Conservation (phyloP, 352 stramenopile species). For the Elongisporangium anandrum region DNA sequence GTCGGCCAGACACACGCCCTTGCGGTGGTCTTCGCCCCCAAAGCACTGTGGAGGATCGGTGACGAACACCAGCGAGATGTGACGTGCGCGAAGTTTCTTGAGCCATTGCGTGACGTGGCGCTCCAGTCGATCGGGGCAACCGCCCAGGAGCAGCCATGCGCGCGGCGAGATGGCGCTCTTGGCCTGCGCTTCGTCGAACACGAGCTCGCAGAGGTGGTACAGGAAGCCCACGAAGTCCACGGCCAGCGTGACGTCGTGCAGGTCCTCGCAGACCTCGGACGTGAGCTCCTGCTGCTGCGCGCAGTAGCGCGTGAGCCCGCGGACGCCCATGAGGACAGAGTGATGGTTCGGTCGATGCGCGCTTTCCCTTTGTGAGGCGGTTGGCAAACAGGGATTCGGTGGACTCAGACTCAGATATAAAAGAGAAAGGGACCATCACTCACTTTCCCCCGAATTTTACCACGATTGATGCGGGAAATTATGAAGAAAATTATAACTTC, state of each 20-base stretch:
- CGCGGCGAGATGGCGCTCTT: slow-evolving; percentile 17
- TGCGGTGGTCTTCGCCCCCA: slow-evolving; percentile 58
- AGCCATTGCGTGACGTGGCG: slow-evolving; percentile 47
- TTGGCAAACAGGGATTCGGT: too few species aligned
- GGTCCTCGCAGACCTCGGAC: slow-evolving; percentile 25
- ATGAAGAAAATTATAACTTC: too few species aligned
- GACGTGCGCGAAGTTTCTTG: slow-evolving; percentile 22
- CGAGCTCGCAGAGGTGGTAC: slow-evolving; percentile 58
- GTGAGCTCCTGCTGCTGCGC: slow-evolving; percentile 38
- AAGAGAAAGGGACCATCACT: too few species aligned
- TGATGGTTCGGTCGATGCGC: background rate
- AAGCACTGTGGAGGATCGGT: slow-evolving; percentile 76
- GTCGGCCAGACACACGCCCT: slow-evolving; percentile 50
- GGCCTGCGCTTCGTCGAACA: slow-evolving; percentile 34
- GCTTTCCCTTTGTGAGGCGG: too few species aligned
- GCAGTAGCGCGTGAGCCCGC: slow-evolving; percentile 55
- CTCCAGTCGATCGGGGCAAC: slow-evolving; percentile 41
- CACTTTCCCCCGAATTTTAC: too few species aligned
- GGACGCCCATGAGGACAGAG: slow-evolving; percentile 45
- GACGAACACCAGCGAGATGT: slow-evolving; percentile 62
- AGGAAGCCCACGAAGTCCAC: slow-evolving; percentile 83
- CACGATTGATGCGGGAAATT: too few species aligned
- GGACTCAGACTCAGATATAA: too few species aligned
- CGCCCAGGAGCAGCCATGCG: slow-evolving; percentile 64
- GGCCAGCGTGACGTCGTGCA: slow-evolving; percentile 66